phyloP scores from a whole-genome alignment of 2,329 filamentous ascomycete species.

The Colletotrichum sp. region DNA sequence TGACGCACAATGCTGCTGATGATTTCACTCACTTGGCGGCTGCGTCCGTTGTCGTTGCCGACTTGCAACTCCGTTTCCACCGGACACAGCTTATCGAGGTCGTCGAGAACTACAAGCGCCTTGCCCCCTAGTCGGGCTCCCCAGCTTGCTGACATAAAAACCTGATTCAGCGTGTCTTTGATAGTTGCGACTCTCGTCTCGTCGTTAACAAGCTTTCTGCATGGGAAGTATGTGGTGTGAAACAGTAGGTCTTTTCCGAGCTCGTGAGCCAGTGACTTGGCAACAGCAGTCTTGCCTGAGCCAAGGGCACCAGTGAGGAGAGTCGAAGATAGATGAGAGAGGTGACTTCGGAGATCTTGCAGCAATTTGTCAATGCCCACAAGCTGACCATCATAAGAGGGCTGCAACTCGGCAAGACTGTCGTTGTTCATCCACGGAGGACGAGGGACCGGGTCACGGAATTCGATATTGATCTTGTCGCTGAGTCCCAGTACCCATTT shows the following conservation, averaged over 20 bases:
- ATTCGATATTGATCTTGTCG: conserved; percentile 72
- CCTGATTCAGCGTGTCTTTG: conserved; percentile 82
- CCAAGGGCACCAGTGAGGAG: conserved; percentile 88
- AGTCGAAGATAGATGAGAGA: conserved; percentile 87
- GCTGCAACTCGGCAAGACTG: conserved; percentile 56
- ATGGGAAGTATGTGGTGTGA: conserved; percentile 85
- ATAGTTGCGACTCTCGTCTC: conserved; percentile 89
- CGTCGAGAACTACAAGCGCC: conserved; percentile 86
- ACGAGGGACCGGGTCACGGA: conserved; percentile 75
- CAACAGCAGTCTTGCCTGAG: conserved; percentile 85
- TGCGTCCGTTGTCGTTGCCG: conserved; percentile 90
- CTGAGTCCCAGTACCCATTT: conserved; percentile 82
- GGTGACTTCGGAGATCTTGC: conserved; percentile 73
- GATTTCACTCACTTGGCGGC: conserved; percentile 89
- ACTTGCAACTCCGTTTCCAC: conserved; percentile 94
- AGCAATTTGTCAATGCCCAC: conserved; percentile 87
- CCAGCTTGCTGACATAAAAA: conserved; percentile 93
- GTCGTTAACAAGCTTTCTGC: conserved; percentile 85
- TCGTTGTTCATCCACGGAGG: conserved; percentile 60
- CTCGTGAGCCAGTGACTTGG: conserved; percentile 75
- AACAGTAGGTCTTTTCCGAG: conserved; percentile 78
- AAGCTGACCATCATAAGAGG: conserved; percentile 65
- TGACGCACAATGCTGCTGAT: conserved; percentile 83
- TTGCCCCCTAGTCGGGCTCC: conserved; percentile 85
- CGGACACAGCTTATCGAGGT: conserved; percentile 91